Percentiles rank a stretch among this genome's conserved stretches.
Evolutionary conservation across 768 basidiomycete genomes (phyloP).

Genomic region (Mycena kentingensis): DNA sequence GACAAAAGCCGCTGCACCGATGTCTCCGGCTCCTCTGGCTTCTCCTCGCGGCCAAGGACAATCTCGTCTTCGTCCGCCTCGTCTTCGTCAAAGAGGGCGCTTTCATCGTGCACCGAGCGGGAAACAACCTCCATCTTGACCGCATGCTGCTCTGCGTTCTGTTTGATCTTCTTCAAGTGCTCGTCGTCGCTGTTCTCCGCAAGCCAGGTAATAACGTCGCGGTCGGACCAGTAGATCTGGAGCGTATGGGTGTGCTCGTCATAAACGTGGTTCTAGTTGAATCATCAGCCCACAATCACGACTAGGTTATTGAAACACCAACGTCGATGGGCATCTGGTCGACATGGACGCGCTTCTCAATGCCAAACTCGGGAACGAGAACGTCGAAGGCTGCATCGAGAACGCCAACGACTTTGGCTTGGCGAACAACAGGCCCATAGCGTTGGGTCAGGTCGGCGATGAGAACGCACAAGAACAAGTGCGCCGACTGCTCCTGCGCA

Average conservation of each 20-base stretch:
- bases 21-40: slow-evolving; percentile 49
- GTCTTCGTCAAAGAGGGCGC: slow-evolving; percentile 86
- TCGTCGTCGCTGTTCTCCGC: slow-evolving; percentile 96
- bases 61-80: slow-evolving; percentile 84
- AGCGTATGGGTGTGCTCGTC: slow-evolving; percentile 93
- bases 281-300: slow-evolving; percentile 24
- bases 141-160: slow-evolving; percentile 88
- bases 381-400: slow-evolving; percentile 99
- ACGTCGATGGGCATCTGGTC: slow-evolving; percentile 99
- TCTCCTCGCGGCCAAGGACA: slow-evolving; percentile 63
- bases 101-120: slow-evolving; percentile 83
- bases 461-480: slow-evolving; percentile 92
- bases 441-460: slow-evolving; percentile 92
- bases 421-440: slow-evolving; percentile 93
- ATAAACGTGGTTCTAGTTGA: slow-evolving; percentile 82
- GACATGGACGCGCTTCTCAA: slow-evolving; percentile 98
- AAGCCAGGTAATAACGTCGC: slow-evolving; percentile 93
- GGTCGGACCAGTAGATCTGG: slow-evolving; percentile 94
- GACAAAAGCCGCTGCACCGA: slow-evolving; percentile 81
- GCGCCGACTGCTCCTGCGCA: slow-evolving; percentile 95
- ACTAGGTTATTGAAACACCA: neutral
- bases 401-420: slow-evolving; percentile 93
- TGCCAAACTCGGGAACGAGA: slow-evolving; percentile 93
- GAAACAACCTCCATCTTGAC: slow-evolving; percentile 90
- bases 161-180: slow-evolving; percentile 91